Percentiles rank a stretch among this genome's conserved stretches.
Evolutionary conservation across 2,329 filamentous ascomycete species (phyloP).

Genomic region (Pestalotiopsis sp.): DNA sequence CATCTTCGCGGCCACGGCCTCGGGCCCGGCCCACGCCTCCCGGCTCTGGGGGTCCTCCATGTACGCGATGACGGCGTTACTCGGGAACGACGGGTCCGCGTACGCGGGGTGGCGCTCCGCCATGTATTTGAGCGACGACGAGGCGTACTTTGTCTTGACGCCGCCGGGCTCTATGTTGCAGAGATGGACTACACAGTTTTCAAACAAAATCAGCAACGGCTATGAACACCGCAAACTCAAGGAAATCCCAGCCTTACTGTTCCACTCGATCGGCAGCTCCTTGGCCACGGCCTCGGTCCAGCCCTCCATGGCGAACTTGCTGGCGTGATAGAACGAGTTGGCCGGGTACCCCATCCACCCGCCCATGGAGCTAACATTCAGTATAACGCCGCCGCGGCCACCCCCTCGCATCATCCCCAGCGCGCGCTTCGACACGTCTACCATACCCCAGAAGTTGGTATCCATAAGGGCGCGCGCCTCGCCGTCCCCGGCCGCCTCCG

Average conservation of each 20-base stretch:
- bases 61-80: constrained; percentile 29
- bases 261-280: constrained; percentile 22
- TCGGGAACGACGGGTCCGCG: constrained; percentile 27
- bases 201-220: background rate
- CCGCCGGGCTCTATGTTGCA: constrained; percentile 43
- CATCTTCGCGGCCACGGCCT: constrained; percentile 36
- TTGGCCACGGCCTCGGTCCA: constrained; percentile 21
- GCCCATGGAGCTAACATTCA: constrained; percentile 58
- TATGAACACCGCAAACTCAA: background rate
- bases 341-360: constrained; percentile 33
- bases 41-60: constrained; percentile 24
- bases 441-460: constrained; percentile 45
- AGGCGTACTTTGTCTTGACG: constrained; percentile 37
- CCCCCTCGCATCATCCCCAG: constrained; percentile 39
- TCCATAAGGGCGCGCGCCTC: constrained; percentile 38
- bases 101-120: constrained; percentile 42
- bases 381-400: constrained; percentile 48
- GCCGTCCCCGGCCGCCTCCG: constrained; percentile 31
- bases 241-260: constrained; percentile 16
- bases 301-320: constrained; percentile 23
- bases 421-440: constrained; percentile 37
- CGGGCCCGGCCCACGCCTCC: constrained; percentile 33
- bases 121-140: constrained; percentile 27
- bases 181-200: constrained; percentile 34
- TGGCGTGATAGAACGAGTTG: constrained; percentile 22